Evolutionary conservation across 768 basidiomycete species (phyloP).

Genomic region (Leccinellum albellum): DNA sequence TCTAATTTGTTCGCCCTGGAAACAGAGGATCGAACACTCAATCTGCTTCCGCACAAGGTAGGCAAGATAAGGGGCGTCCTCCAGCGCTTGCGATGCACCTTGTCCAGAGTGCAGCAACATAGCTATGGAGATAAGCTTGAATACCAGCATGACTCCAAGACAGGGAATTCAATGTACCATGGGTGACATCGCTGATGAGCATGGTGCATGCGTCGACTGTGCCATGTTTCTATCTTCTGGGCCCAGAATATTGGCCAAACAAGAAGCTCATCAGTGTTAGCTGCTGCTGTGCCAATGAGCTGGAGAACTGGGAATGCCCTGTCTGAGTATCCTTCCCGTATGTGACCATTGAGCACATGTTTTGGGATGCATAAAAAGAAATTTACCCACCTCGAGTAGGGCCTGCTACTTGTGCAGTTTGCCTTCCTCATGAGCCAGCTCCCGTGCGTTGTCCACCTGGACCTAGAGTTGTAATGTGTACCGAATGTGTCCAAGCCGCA

Average conservation of each 20-base stretch:
- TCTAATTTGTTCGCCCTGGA: conserved; percentile 1
- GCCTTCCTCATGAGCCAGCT: conserved; percentile 28
- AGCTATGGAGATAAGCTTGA: conserved; percentile 9
- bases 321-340: conserved; percentile 22
- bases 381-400: conserved; percentile 14
- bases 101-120: conserved; percentile 33
- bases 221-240: conserved; percentile 22
- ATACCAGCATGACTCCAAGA: background rate
- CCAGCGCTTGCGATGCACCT: conserved; percentile 30
- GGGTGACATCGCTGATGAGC: conserved; percentile 32
- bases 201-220: conserved; percentile 24
- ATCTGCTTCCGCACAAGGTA: conserved; percentile 22
- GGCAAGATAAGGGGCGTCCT: conserved; percentile 30
- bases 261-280: conserved; percentile 12
- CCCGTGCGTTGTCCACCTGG: conserved; percentile 30
- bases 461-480: background rate
- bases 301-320: conserved; percentile 30
- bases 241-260: conserved; percentile 30
- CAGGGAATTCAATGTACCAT: conserved; percentile 18
- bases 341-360: conserved; percentile 1
- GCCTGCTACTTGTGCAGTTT: conserved; percentile 21
- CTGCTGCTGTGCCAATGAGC: conserved; percentile 20
- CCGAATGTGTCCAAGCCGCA: background rate
- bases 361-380: background rate
- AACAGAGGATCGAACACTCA: background rate